These are phyloP conservation scores for Monosporozyma solicola DNA, from an alignment of 805 yeast genomes.

Conservation along the genomic window DNA sequence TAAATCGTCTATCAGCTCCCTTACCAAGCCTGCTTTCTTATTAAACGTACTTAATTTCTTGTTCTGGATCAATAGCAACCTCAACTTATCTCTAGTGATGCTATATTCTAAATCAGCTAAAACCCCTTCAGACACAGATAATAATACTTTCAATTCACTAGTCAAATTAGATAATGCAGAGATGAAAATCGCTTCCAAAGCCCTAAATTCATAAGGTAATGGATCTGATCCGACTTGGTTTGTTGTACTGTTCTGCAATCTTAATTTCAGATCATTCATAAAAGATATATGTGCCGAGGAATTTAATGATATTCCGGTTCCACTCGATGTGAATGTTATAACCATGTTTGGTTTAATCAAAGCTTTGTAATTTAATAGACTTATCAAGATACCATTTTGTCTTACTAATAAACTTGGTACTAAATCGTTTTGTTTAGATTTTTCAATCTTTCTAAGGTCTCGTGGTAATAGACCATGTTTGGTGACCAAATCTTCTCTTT, in stretches of 20 bases:
- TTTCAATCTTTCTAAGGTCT: conserved; percentile 82
- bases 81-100: conserved; percentile 68
- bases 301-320: conserved; percentile 19
- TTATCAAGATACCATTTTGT: conserved; percentile 62
- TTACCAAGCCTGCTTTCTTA: conserved; percentile 71
- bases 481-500: conserved; percentile 60
- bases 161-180: conserved; percentile 70
- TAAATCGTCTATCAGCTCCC: conserved; percentile 78
- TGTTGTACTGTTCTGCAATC: conserved; percentile 18
- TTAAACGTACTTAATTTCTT: conserved; percentile 77
- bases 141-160: conserved; percentile 80
- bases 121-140: conserved; percentile 64
- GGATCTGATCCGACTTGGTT: conserved; percentile 21
- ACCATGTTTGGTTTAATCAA: conserved; percentile 66
- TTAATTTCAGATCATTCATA: conserved; percentile 15
- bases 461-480: conserved; percentile 78
- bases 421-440: conserved; percentile 47
- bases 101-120: conserved; percentile 71
- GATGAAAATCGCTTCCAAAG: conserved; percentile 77
- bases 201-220: conserved; percentile 83
- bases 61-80: conserved; percentile 72
- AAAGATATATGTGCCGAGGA: conserved; percentile 23
- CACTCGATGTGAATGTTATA: conserved; percentile 55
- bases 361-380: conserved; percentile 72
- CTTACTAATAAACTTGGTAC: conserved; percentile 79